Evolutionary conservation across 805 yeast species (phyloP).

Genomic region (Pichia phayaonensis): DNA sequence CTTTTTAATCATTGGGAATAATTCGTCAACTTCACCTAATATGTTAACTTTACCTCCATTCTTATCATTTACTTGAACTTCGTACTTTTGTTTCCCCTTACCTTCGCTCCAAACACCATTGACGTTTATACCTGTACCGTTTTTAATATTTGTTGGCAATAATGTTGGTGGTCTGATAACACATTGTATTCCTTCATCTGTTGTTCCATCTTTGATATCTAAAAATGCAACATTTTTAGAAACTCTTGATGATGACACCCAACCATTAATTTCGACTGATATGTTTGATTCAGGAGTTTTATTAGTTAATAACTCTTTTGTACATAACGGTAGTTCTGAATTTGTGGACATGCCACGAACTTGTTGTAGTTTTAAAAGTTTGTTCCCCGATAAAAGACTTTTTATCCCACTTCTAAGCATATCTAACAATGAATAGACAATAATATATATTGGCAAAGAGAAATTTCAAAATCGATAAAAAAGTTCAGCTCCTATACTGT

Average conservation of each 20-base stretch:
- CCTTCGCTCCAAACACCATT: constrained; percentile 33
- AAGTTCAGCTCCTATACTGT: neutral
- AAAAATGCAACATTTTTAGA: constrained; percentile 75
- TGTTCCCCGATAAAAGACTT: neutral
- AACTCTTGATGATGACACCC: constrained; percentile 64
- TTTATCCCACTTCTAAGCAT: neutral
- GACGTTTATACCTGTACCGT: constrained; percentile 32
- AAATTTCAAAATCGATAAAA: neutral
- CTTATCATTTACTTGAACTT: constrained; percentile 35
- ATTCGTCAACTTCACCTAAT: constrained; percentile 53
- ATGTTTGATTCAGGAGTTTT: constrained; percentile 32
- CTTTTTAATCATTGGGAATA: constrained; percentile 82
- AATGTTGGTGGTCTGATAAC: constrained; percentile 37
- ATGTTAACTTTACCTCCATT: constrained; percentile 31
- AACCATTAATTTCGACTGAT: constrained; percentile 50
- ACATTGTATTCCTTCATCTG: constrained; percentile 45
- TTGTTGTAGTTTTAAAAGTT: neutral
- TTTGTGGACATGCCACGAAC: neutral
- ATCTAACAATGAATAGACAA: neutral
- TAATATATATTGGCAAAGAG: neutral
- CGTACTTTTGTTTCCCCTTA: constrained; percentile 46
- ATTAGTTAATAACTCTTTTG: constrained; percentile 22
- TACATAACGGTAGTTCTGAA: constrained; percentile 18
- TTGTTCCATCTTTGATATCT: constrained; percentile 75
- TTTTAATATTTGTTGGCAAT: constrained; percentile 25